Evolutionary conservation across 306 rosid genomes (phyloP), one percentile per base, ranked within the genome.

Genomic region (Vicia sativa): DNA sequence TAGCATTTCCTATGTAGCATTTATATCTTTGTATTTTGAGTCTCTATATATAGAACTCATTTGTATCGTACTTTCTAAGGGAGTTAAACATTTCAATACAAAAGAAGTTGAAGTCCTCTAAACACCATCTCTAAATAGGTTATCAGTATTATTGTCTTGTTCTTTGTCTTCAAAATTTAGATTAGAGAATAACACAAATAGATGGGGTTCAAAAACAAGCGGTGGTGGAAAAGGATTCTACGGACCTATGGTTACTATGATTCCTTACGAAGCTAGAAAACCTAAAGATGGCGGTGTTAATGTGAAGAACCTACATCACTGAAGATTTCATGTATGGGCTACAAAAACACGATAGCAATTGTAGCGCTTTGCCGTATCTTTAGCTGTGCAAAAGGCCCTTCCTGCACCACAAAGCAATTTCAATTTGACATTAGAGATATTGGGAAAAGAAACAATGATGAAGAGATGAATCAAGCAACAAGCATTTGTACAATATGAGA

Each of bases 301-400:
- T 1, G 80, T 70, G 87, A 88, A 65, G 71, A 23, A 45, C 84
- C 39, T 86, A 84, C 91, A 80, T 80, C 43, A 82, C 69, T 74
- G 96, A 78, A 72, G 64, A 74, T 93, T 9, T 93, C 99, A 88
- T 67, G 80, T 85, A 62, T 11, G 96, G 84, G 54, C 82, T 29
- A 79, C 5, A 78, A 92, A 92, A 90, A 92, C 42, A 92, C 73
- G 1, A 70, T 38, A 50, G 96, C 80, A 59, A 76, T 92, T 4
- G 90, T 62, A 42, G 87, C 93, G 9, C 93, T 80, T 82, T 90
- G 98, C 98, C 98, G 90, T 72, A 90, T 86, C 86, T 90, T 90
- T 29, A 87, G 73, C 84, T 93, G 98, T 8, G 98, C 91, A 72
- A 93, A 92, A 41, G 97, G 96, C 71, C 98, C 98, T 80, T 89